Percentiles rank a stretch among this genome's conserved stretches.
These are phyloP conservation scores for Rosa persica DNA, from an alignment of 306 rosid genomes.

Conservation along the genomic window DNA sequence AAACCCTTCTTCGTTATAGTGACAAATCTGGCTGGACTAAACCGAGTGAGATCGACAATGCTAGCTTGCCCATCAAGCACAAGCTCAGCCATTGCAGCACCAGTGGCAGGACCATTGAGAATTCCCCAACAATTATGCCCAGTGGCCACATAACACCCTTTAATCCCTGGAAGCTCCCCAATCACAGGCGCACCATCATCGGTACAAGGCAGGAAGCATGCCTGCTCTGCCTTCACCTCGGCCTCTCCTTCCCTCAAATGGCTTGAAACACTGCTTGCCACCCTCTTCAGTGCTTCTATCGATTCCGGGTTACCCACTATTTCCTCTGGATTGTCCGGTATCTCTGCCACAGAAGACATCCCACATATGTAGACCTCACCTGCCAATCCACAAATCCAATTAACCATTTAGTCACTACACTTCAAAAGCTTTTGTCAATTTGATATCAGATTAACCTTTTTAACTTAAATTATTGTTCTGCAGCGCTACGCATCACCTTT, in stretches of 20 bases:
- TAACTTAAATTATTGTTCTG: background rate
- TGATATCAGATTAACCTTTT: background rate
- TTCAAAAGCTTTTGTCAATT: background rate
- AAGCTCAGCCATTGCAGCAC: constrained; percentile 86
- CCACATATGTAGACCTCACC: constrained; percentile 96
- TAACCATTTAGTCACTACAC: background rate
- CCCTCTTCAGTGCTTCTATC: constrained; percentile 58
- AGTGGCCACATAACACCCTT: constrained; percentile 79
- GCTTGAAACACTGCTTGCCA: constrained; percentile 76
- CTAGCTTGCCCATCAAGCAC: constrained; percentile 58
- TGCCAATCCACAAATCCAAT: constrained; percentile 31
- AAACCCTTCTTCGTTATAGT: constrained; percentile 15
- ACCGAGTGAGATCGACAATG: constrained; percentile 67
- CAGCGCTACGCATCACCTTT: background rate
- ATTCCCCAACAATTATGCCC: constrained; percentile 95
- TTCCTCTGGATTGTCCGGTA: constrained; percentile 74
- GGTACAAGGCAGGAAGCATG: constrained; percentile 79
- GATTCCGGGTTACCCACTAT: constrained; percentile 53
- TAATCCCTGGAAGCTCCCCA: constrained; percentile 63
- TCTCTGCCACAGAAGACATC: constrained; percentile 66
- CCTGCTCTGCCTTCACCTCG: constrained; percentile 77
- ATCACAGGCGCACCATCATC: constrained; percentile 72
- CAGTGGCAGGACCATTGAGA: constrained; percentile 92
- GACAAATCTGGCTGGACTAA: constrained; percentile 73
- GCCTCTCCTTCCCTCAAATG: constrained; percentile 64